phyloP scores from a whole-genome alignment of 495 filamentous ascomycete species.

The Lophium mytilinum region DNA sequence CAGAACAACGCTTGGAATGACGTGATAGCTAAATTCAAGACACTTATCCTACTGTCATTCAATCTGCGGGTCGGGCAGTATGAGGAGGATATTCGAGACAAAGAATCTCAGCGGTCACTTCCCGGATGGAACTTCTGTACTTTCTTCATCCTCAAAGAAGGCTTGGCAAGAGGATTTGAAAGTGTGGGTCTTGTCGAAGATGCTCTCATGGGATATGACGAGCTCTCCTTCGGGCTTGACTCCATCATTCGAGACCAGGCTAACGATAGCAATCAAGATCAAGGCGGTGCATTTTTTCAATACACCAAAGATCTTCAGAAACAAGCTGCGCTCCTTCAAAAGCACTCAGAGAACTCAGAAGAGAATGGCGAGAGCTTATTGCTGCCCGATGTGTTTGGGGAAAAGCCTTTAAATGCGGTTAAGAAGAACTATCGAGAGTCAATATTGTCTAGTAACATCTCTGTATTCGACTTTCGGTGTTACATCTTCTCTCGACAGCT shows the following conservation, averaged over 20 bases:
- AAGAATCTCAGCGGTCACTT: slow-evolving; percentile 75
- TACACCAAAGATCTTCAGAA: slow-evolving; percentile 65
- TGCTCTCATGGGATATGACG: slow-evolving; percentile 85
- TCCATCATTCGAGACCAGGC: slow-evolving; percentile 69
- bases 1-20: slow-evolving; percentile 70
- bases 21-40: slow-evolving; percentile 77
- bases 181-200: slow-evolving; percentile 94
- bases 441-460: slow-evolving; percentile 92
- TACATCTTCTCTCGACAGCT: slow-evolving; percentile 92
- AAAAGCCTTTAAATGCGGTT: slow-evolving; percentile 55
- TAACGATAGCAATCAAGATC: slow-evolving; percentile 45
- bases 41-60: slow-evolving; percentile 79
- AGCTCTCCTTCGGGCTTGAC: slow-evolving; percentile 79
- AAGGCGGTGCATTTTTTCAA: slow-evolving; percentile 56
- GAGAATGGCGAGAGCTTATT: slow-evolving; percentile 32
- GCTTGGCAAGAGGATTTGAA: slow-evolving; percentile 86
- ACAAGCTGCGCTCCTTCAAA: slow-evolving; percentile 32
- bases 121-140: slow-evolving; percentile 99
- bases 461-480: slow-evolving; percentile 91
- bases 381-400: slow-evolving; percentile 56
- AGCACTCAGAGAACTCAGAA: slow-evolving; percentile 7
- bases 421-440: slow-evolving; percentile 85
- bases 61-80: slow-evolving; percentile 87
- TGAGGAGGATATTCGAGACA: slow-evolving; percentile 93
- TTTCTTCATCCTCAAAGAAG: slow-evolving; percentile 96